Percentiles rank a stretch among this genome's conserved stretches.
Conservation (phyloP, 2,329 filamentous ascomycete genomes). For the Hymenoscyphus infarciens region DNA sequence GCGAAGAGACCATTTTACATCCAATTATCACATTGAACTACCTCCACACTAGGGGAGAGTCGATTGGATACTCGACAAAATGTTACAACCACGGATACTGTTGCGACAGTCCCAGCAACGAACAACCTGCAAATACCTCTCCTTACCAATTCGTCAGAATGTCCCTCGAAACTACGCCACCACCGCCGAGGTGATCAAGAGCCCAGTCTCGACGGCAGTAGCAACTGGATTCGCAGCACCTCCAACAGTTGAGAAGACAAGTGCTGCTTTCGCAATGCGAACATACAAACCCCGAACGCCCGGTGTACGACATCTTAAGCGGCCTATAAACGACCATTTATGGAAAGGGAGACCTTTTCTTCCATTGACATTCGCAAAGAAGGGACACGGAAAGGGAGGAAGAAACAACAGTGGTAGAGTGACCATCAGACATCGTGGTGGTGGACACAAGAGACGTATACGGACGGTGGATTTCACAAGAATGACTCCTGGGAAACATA, state of each 20-base stretch:
- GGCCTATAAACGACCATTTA: slow-evolving; percentile 92
- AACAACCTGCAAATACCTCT: slow-evolving; percentile 45
- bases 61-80: slow-evolving; percentile 36
- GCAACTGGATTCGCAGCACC: slow-evolving; percentile 43
- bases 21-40: neutral
- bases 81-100: slow-evolving; percentile 66
- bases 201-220: slow-evolving; percentile 37
- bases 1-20: slow-evolving; percentile 10
- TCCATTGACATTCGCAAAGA: slow-evolving; percentile 84
- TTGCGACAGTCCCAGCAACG: slow-evolving; percentile 39
- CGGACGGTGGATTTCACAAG: slow-evolving; percentile 87
- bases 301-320: slow-evolving; percentile 83
- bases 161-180: slow-evolving; percentile 51
- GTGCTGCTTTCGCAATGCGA: slow-evolving; percentile 50
- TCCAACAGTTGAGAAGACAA: slow-evolving; percentile 40
- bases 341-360: slow-evolving; percentile 89
- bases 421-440: slow-evolving; percentile 87
- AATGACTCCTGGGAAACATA: slow-evolving; percentile 72
- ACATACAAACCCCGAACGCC: slow-evolving; percentile 94
- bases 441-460: slow-evolving; percentile 88
- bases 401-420: slow-evolving; percentile 83
- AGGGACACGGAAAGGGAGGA: slow-evolving; percentile 88
- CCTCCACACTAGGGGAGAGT: neutral
- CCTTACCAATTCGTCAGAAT: slow-evolving; percentile 40
- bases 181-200: slow-evolving; percentile 37